Evolutionary conservation across 805 yeast species (phyloP), one percentile per base, ranked within the genome.

Genomic region (Metschnikowia kofuensis): DNA sequence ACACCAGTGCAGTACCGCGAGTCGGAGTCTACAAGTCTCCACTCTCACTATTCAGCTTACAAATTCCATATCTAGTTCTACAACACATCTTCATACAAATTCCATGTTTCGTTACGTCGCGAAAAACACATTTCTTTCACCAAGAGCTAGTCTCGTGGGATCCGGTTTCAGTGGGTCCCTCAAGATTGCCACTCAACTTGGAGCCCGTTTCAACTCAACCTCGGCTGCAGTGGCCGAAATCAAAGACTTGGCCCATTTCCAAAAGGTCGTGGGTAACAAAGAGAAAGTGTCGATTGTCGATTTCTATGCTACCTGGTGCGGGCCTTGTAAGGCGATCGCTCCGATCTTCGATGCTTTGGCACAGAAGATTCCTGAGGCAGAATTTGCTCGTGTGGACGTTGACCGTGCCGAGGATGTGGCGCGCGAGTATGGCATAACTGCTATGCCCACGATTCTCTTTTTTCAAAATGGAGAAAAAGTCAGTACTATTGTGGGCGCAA

Each of bases 221-320:
- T 21, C 43, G 15, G 50, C 62, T 14, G 61, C 59, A 9, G 66
- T 70, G 26, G 56, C 59, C 30, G 75, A 70, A 48, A 45, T 70
- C 34, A 43, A 54, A 9, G 63, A 60, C 47, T 52, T 66, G 52
- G 45, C 53, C 14, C 63, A 68, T 35, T 67, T 69, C 57, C 54
- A 48, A 37, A 42, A 54, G 26, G 58, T 65, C 35, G 54, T 67
- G 34, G 54, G 49, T 35, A 57, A 51, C 51, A 47, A 51, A 35
- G 64, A 69, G 34, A 73, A 77, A 48, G 63, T 79, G 35, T 70
- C 84, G 1, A 69, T 84, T 2, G 77, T 83, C 43, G 89, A 84
- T 62, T 84, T 84, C 63, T 82, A 76, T 64, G 89, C 89, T 31
- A 77, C 82, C 10, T 84, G 89, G 89, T 84, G 89, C 65, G 88